Conservation (phyloP, 495 filamentous ascomycete genomes). For the Acidomyces sp. region DNA sequence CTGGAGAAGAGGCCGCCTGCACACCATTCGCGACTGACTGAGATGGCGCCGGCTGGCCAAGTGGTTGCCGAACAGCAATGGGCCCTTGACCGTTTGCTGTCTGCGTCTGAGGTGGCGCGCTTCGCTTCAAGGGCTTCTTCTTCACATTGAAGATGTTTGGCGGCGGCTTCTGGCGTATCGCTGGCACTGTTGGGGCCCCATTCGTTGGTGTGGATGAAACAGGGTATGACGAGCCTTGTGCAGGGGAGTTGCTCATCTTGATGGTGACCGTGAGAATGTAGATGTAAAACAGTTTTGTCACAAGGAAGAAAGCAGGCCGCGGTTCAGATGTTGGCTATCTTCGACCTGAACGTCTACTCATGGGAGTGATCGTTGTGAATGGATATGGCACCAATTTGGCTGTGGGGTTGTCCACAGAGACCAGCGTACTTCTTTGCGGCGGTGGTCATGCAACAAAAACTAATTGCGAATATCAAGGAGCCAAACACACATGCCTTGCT, state of each 20-base stretch:
- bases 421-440: too few species aligned
- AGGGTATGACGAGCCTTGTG: constrained; percentile 18
- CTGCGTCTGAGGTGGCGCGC: constrained; percentile 3
- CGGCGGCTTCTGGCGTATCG: constrained; percentile 10
- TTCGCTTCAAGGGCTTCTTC: constrained; percentile 40
- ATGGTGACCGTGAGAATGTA: too few species aligned
- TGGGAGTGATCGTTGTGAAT: too few species aligned
- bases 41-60: neutral
- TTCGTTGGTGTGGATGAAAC: neutral
- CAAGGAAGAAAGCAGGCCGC: too few species aligned
- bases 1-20: neutral
- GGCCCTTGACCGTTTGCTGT: constrained; percentile 8
- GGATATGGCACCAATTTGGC: too few species aligned
- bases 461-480: too few species aligned
- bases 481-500: too few species aligned
- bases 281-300: too few species aligned
- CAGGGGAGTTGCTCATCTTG: constrained; percentile 47
- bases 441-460: too few species aligned
- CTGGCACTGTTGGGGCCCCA: constrained; percentile 1
- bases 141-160: constrained; percentile 18
- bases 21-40: constrained; percentile 4
- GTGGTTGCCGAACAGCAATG: neutral
- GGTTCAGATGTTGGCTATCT: too few species aligned
- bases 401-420: too few species aligned
- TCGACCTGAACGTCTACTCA: too few species aligned